These are phyloP conservation scores for Phylloboletellus chloephorus DNA, from an alignment of 1,284 basidiomycete genomes.

Conservation along the genomic window DNA sequence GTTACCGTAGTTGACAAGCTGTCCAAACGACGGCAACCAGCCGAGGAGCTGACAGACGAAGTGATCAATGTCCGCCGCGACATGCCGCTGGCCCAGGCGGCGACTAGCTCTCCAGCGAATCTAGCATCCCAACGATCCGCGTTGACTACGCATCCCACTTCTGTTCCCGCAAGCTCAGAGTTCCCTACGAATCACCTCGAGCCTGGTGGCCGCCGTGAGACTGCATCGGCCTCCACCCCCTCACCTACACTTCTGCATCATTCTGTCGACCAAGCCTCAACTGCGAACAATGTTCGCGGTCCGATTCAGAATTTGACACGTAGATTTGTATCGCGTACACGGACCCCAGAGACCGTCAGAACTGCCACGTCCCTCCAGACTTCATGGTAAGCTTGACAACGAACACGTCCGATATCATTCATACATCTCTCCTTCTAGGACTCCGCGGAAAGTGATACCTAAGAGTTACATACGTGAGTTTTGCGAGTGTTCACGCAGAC, in stretches of 20 bases:
- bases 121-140: neutral
- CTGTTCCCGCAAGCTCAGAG: neutral
- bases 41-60: neutral
- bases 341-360: neutral
- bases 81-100: neutral
- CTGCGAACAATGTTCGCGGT: neutral
- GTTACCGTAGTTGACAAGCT: neutral
- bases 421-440: too few relatives aligned
- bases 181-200: neutral
- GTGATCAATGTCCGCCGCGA: neutral
- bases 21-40: neutral
- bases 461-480: slow-evolving; percentile 9
- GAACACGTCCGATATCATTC: neutral
- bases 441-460: slow-evolving; percentile 4
- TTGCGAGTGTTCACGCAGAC: too few relatives aligned
- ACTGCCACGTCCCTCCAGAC: neutral
- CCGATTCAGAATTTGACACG: neutral
- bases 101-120: neutral
- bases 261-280: neutral
- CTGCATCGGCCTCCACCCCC: neutral
- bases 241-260: neutral
- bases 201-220: too few relatives aligned
- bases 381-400: neutral
- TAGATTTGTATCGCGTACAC: neutral
- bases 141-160: neutral